Evolutionary conservation across 805 yeast species (phyloP).

Genomic region (Cyberlindnera samutprakarnensis): DNA sequence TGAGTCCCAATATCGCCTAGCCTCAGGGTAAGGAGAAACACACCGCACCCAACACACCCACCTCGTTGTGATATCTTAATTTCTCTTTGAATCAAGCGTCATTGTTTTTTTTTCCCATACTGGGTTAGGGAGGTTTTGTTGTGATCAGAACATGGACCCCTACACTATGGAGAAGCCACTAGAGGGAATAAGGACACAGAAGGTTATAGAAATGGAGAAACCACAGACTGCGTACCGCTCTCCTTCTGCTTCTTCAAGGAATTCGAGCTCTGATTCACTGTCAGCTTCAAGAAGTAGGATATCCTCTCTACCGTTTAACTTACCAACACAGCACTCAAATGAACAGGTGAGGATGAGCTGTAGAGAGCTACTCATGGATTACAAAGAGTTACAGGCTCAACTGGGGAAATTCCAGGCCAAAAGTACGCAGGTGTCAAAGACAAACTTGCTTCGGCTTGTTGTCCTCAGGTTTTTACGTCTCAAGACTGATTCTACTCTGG

Average conservation of each 20-base stretch:
- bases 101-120: no score
- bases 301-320: conserved; percentile 4
- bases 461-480: conserved; percentile 9
- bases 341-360: conserved; percentile 7
- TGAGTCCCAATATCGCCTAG: no score
- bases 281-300: conserved; percentile 2
- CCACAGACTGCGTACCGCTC: conserved; percentile 1
- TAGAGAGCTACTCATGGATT: conserved; percentile 9
- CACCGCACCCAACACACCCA: no score
- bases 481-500: conserved; percentile 4
- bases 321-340: conserved; percentile 4
- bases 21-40: no score
- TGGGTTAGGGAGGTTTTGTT: no score
- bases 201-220: no score
- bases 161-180: no score
- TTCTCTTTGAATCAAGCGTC: no score
- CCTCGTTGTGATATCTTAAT: no score
- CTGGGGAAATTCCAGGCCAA: conserved; percentile 5
- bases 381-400: conserved; percentile 10
- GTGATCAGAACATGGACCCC: no score
- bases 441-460: conserved; percentile 7
- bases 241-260: conserved; percentile 1
- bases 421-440: conserved; percentile 4
- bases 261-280: conserved; percentile 1
- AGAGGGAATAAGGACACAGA: no score